A percentile compares a stretch with the other conserved stretches of the same genome.
Evolutionary conservation across 345 rosid genomes (phyloP).

Genomic region (Lepidium aucheri): DNA sequence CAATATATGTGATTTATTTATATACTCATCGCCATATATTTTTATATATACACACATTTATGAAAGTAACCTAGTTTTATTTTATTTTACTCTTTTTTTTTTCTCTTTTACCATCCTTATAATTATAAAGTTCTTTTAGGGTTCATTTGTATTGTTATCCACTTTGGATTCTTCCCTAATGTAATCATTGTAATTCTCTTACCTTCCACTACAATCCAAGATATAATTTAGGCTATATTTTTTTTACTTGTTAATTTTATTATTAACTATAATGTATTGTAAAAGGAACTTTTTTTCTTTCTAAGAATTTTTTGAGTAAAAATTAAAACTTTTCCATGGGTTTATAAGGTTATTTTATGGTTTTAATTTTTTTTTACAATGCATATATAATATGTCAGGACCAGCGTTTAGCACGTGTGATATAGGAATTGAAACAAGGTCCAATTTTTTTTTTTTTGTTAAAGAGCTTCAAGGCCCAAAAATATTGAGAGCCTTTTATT

Average conservation of each 20-base stretch:
- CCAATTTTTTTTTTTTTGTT: too few relatives aligned
- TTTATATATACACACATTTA: background rate
- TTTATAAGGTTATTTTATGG: too few relatives aligned
- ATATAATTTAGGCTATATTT: background rate
- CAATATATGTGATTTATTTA: conserved; percentile 11
- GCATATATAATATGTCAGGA: too few relatives aligned
- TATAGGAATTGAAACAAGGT: too few relatives aligned
- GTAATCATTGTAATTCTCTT: background rate
- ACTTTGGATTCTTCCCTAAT: background rate
- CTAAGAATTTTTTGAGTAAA: too few relatives aligned
- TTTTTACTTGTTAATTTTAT: too few relatives aligned
- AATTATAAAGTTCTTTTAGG: conserved; percentile 9
- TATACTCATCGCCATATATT: conserved; percentile 13
- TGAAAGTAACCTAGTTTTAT: background rate
- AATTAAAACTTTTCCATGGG: too few relatives aligned
- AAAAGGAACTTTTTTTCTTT: background rate
- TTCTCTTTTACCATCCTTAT: background rate
- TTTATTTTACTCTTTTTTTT: background rate
- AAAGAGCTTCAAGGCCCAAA: too few relatives aligned
- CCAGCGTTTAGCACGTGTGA: too few relatives aligned
- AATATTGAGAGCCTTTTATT: too few relatives aligned
- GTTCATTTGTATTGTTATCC: background rate
- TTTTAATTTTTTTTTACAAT: too few relatives aligned
- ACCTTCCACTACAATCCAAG: conserved; percentile 3
- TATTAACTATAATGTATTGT: background rate